Evolutionary conservation across 2,329 filamentous ascomycete species (phyloP).

Genomic region (Orbilia quercus): DNA sequence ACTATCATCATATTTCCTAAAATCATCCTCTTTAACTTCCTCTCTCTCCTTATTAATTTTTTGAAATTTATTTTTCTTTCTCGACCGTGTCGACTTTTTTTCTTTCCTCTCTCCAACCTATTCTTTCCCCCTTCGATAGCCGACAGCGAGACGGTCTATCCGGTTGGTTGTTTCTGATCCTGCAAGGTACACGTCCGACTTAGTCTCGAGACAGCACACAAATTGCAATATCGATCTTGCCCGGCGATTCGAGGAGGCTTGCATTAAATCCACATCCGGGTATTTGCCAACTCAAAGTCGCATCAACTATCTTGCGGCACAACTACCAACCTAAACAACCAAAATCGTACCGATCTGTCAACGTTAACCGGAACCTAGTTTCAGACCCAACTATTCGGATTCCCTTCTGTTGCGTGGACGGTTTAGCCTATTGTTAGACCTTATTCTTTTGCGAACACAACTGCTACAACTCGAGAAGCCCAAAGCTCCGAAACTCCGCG

Average conservation of each 20-base stretch:
- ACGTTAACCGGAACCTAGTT: conserved; percentile 38
- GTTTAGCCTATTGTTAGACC: conserved; percentile 38
- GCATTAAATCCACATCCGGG: conserved; percentile 20
- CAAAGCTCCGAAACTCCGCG: conserved; percentile 21
- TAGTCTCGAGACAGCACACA: conserved; percentile 24
- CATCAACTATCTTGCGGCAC: conserved; percentile 35
- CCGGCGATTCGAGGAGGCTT: conserved; percentile 44
- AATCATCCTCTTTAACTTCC: not conserved
- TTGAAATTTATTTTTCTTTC: conserved; percentile 12
- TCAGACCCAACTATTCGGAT: conserved; percentile 39
- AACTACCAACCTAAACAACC: conserved; percentile 30
- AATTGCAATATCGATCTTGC: conserved; percentile 6
- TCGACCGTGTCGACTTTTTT: conserved; percentile 48
- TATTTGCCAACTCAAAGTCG: conserved; percentile 47
- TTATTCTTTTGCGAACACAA: conserved; percentile 20
- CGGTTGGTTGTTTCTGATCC: conserved; percentile 39
- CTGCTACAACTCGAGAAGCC: conserved; percentile 29
- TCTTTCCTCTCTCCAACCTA: not conserved
- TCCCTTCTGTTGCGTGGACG: conserved; percentile 30
- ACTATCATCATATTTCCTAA: conserved; percentile 34
- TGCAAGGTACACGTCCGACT: conserved; percentile 38
- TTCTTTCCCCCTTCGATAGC: conserved; percentile 32
- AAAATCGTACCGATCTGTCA: conserved; percentile 41
- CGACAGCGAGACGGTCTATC: conserved; percentile 17
- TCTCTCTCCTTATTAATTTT: conserved; percentile 1